Percentiles rank a stretch among this genome's conserved stretches.
Conservation (phyloP, 768 basidiomycete species). For the Agaricus subrufescens region DNA sequence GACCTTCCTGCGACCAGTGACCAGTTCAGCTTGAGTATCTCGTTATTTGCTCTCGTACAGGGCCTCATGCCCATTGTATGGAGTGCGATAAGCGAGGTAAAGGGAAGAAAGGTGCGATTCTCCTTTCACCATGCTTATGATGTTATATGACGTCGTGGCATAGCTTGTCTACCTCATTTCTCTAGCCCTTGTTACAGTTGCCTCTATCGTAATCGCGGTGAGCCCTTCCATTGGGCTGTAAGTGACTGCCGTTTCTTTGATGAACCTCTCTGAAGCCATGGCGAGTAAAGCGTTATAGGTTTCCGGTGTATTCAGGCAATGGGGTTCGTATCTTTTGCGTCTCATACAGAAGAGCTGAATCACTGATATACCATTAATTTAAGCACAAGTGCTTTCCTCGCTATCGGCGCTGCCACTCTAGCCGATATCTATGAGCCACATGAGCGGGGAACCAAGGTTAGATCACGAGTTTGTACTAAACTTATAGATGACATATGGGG, state of each 20-base stretch:
- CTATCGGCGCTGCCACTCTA: slow-evolving; percentile 70
- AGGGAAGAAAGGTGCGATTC: slow-evolving; percentile 59
- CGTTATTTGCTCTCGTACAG: slow-evolving; percentile 69
- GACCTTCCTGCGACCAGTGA: slow-evolving; percentile 55
- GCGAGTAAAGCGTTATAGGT: slow-evolving; percentile 44
- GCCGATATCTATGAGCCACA: slow-evolving; percentile 68
- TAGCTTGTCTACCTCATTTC: slow-evolving; percentile 51
- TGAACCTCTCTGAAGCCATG: not conserved
- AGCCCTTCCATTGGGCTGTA: slow-evolving; percentile 47
- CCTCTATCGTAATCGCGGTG: slow-evolving; percentile 51
- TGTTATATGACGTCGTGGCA: no score
- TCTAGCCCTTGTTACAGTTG: slow-evolving; percentile 48
- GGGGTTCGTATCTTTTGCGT: slow-evolving; percentile 38
- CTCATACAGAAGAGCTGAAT: not conserved
- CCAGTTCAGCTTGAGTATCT: slow-evolving; percentile 64
- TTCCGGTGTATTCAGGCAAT: slow-evolving; percentile 65
- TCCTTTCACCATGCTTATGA: not conserved
- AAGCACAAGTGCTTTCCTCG: slow-evolving; percentile 46
- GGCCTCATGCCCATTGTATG: slow-evolving; percentile 64
- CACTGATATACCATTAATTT: not conserved
- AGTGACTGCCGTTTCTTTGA: slow-evolving; percentile 12
- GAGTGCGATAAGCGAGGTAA: slow-evolving; percentile 69
- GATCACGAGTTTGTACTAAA: not conserved
- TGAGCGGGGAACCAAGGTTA: slow-evolving; percentile 55
- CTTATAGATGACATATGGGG: no score